Evolutionary conservation across 164 flowering plant genomes (phyloP).

Genomic region (Macadamia tetraphylla): DNA sequence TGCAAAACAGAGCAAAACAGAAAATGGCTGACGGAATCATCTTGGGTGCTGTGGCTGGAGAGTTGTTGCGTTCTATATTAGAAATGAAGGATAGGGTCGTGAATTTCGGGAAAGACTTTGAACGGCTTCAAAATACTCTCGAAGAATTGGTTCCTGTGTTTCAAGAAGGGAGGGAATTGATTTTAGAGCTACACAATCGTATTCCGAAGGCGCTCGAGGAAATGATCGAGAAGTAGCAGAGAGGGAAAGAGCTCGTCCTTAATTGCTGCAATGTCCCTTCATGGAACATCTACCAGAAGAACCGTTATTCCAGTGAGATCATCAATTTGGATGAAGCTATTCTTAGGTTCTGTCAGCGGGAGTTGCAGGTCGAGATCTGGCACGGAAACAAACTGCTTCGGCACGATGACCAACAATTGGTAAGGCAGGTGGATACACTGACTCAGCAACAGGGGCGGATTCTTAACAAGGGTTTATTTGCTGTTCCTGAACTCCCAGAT

Average conservation of each 20-base stretch:
- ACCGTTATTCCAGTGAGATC: conserved; percentile 9
- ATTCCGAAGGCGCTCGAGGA: neutral
- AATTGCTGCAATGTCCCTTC: conserved; percentile 6
- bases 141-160: conserved; percentile 1
- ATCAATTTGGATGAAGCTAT: conserved; percentile 13
- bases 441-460: neutral
- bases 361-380: too few species aligned
- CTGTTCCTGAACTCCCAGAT: conserved; percentile 15
- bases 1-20: too few species aligned
- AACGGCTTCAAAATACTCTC: conserved; percentile 14
- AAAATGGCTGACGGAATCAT: too few species aligned
- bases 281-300: conserved; percentile 4
- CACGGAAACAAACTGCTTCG: too few species aligned
- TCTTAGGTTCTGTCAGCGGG: too few species aligned
- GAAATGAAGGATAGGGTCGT: neutral
- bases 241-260: conserved; percentile 16
- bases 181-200: conserved; percentile 1
- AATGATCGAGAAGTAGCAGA: conserved; percentile 1
- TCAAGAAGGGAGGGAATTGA: conserved; percentile 8
- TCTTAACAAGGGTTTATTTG: conserved; percentile 2
- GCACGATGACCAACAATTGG: too few species aligned
- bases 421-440: neutral
- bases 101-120: conserved; percentile 7
- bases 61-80: conserved; percentile 8
- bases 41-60: neutral